Evolutionary conservation across 1,284 basidiomycete species (phyloP), one percentile per base, ranked within the genome.

Genomic region (Erythrobasidium hasegawianum): DNA sequence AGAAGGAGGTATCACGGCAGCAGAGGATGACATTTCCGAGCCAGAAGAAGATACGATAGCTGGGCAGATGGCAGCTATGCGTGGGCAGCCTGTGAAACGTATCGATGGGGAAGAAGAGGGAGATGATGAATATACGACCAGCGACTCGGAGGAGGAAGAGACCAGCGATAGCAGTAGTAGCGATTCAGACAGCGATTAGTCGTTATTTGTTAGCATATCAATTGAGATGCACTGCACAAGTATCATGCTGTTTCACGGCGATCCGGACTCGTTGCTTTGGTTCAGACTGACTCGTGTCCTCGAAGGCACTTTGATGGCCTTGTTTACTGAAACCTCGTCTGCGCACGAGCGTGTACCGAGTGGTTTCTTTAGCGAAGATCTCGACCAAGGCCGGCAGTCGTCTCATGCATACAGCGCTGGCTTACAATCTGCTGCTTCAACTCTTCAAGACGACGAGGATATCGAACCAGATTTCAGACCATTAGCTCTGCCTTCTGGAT

Each of bases 51-150:
- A 96, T 78, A 84, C 87, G 24, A 80, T 98, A 53, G 96, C 94
- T 2, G 96, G 96, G 2, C 96, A 99, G 81, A 97, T 98, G 93
- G 94, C 95, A 1, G 84, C 87, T 57, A 95, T 99, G 91, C 86
- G 90, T 59, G 96, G 96, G 3, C 89, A 87, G 14, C 77, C 85
- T 41, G 93, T 97, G 62, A 95, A 93, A 83, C 50, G 70, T 69
- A 29, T 62, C 49, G 60, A 55, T 33, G 80, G 81, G 53, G 82
- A 80, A 58, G 79, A 78, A 47, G 75, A 75, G 11, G 78, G 79
- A 29, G 79, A 80, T 54, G 82, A 80, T 39, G 79, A 80, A 38
- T 78, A 78, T 68, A 77, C 75, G 41, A 55, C 68, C 2, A 64
- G 61, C 40, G 67, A 62, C 14, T 60, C 62, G n/a, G 68, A 69